A percentile compares a stretch with the other conserved stretches of the same genome.
phyloP scores from a whole-genome alignment of 2,329 filamentous ascomycete species.

The Hypoxylon sp. region DNA sequence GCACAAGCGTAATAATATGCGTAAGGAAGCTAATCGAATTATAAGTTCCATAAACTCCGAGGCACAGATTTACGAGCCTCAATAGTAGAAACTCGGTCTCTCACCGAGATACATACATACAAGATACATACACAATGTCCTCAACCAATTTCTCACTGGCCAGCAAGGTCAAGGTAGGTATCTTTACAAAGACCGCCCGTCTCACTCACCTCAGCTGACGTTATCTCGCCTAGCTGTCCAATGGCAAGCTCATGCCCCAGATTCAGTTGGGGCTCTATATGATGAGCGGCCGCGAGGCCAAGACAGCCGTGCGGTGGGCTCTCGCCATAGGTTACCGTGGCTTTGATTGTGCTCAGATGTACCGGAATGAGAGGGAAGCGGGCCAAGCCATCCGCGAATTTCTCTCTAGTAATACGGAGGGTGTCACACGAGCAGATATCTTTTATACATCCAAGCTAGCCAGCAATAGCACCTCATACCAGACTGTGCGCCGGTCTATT shows the following conservation, averaged over 20 bases:
- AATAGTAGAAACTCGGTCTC: conserved; percentile 1
- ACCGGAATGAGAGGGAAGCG: conserved; percentile 78
- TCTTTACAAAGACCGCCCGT: neutral
- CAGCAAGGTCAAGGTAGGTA: conserved; percentile 51
- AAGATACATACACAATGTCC: conserved; percentile 31
- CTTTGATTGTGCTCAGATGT: conserved; percentile 69
- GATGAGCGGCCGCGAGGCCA: conserved; percentile 74
- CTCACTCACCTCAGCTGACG: conserved; percentile 40
- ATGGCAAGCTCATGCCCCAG: conserved; percentile 76
- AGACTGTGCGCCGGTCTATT: conserved; percentile 77
- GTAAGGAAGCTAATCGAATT: neutral
- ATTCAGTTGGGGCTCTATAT: conserved; percentile 83
- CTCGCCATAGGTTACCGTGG: conserved; percentile 68
- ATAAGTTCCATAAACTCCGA: neutral
- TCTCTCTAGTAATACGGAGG: conserved; percentile 64
- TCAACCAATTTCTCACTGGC: conserved; percentile 47
- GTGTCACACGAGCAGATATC: conserved; percentile 75
- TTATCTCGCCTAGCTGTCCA: conserved; percentile 65
- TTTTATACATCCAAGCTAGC: conserved; percentile 87
- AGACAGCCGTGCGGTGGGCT: conserved; percentile 69
- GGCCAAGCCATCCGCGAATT: conserved; percentile 75
- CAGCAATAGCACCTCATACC: conserved; percentile 74
- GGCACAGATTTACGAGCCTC: neutral
- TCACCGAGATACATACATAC: neutral
- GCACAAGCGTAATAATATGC: neutral